Evolutionary conservation across 2,329 filamentous ascomycete species (phyloP).

Genomic region (Alternaria dauci): DNA sequence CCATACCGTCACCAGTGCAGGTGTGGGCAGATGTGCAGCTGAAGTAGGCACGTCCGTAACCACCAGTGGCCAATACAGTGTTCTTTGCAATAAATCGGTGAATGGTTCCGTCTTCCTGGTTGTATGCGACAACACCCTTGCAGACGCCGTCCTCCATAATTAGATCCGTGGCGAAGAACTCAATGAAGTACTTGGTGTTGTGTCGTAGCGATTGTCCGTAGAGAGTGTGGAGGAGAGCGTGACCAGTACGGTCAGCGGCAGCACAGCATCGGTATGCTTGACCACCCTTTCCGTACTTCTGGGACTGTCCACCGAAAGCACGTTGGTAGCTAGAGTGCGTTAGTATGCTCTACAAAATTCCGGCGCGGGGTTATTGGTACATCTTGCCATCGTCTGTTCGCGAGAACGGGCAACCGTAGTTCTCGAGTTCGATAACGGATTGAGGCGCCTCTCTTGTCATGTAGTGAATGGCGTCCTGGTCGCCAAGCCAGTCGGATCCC

Average conservation of each 20-base stretch:
- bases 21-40: slow-evolving; percentile 98
- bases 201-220: slow-evolving; percentile 96
- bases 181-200: slow-evolving; percentile 99
- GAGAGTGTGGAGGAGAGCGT: slow-evolving; percentile 96
- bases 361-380: slow-evolving; percentile 54
- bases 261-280: slow-evolving; percentile 98
- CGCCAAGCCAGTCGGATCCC: slow-evolving; percentile 95
- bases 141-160: slow-evolving; percentile 98
- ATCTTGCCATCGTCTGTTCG: slow-evolving; percentile 97
- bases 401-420: slow-evolving; percentile 97
- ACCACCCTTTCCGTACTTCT: slow-evolving; percentile 93
- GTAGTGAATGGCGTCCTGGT: slow-evolving; percentile 98
- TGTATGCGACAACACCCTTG: slow-evolving; percentile 96
- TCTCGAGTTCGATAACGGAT: slow-evolving; percentile 92
- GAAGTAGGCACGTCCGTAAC: slow-evolving; percentile 98
- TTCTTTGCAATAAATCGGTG: slow-evolving; percentile 97
- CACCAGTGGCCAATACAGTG: slow-evolving; percentile 95
- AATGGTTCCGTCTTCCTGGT: slow-evolving; percentile 97
- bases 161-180: slow-evolving; percentile 96
- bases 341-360: slow-evolving; percentile 3
- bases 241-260: slow-evolving; percentile 94
- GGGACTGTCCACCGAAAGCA: slow-evolving; percentile 96
- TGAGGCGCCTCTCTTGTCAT: slow-evolving; percentile 95
- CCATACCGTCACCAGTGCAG: slow-evolving; percentile 98
- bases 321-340: slow-evolving; percentile 78